Percentiles rank a stretch among this genome's conserved stretches.
Conservation (phyloP, 176 grass and related monocot species). For the Calamus simplicifolius region DNA sequence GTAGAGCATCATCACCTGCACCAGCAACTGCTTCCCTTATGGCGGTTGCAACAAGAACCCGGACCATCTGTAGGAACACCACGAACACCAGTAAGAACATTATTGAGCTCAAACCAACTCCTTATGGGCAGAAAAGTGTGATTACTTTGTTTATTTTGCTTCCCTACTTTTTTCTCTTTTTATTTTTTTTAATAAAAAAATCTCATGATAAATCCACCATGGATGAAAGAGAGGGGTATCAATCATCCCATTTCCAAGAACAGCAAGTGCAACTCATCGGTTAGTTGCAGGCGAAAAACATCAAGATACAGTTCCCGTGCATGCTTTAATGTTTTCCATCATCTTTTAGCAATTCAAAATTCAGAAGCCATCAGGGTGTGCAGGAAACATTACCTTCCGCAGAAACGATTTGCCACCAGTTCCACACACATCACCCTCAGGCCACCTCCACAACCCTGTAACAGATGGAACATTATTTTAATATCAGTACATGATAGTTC, state of each 20-base stretch:
- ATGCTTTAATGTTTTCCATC: neutral
- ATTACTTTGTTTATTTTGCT: no score
- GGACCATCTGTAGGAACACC: slow-evolving; percentile 55
- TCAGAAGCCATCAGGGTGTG: neutral
- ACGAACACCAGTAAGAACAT: neutral
- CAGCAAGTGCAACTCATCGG: no score
- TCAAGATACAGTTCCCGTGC: no score
- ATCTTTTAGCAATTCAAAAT: neutral
- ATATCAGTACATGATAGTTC: neutral
- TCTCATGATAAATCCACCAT: no score
- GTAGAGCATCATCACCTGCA: slow-evolving; percentile 46
- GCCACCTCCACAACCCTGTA: slow-evolving; percentile 32
- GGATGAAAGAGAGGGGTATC: no score
- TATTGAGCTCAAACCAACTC: no score
- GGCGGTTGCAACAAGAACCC: slow-evolving; percentile 70
- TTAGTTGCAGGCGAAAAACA: no score
- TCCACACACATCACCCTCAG: slow-evolving; percentile 63
- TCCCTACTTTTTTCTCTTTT: no score
- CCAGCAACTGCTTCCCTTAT: slow-evolving; percentile 87
- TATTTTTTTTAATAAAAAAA: no score
- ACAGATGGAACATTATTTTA: neutral
- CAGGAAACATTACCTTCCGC: slow-evolving; percentile 53
- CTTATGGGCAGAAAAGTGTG: no score
- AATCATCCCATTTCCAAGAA: no score
- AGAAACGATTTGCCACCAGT: slow-evolving; percentile 80